Percentiles rank a stretch among this genome's conserved stretches.
These are phyloP conservation scores for Nidula microcarpa DNA, from an alignment of 768 basidiomycete species.

Conservation along the genomic window DNA sequence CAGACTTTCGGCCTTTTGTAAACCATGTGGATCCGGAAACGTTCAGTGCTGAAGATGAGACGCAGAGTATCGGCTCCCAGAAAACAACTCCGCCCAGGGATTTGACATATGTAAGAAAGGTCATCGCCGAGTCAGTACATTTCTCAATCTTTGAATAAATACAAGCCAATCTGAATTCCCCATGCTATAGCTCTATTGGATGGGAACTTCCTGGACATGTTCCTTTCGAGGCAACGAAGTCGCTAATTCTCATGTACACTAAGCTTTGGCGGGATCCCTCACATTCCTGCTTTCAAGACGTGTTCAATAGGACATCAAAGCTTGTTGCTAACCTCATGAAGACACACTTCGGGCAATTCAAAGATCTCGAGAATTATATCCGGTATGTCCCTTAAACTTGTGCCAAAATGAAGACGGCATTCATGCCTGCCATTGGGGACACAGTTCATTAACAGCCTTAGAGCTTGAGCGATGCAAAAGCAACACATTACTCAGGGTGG, in stretches of 20 bases:
- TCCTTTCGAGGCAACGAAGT: constrained; percentile 29
- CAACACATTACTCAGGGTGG: constrained; percentile 18
- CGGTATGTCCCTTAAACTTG: constrained; percentile 11
- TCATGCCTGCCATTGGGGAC: not conserved
- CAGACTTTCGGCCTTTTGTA: constrained; percentile 26
- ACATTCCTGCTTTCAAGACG: constrained; percentile 23
- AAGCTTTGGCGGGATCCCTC: constrained; percentile 23
- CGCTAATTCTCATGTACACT: constrained; percentile 20
- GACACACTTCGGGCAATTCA: constrained; percentile 26
- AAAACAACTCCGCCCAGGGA: no score
- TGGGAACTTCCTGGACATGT: constrained; percentile 34
- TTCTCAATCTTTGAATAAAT: not conserved
- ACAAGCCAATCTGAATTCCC: not conserved
- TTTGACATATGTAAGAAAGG: not conserved
- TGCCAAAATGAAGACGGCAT: not conserved
- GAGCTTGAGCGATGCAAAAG: constrained; percentile 3
- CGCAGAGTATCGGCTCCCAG: not conserved
- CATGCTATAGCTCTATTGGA: constrained; percentile 21
- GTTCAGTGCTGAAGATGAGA: not conserved
- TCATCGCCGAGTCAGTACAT: not conserved
- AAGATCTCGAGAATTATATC: constrained; percentile 18
- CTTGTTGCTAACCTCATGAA: constrained; percentile 15
- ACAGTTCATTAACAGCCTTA: not conserved
- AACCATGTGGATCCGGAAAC: not conserved
- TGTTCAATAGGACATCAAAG: constrained; percentile 5